Evolutionary conservation across 345 rosid species (phyloP), one percentile per base, ranked within the genome.

Genomic region (Acer negundo): DNA sequence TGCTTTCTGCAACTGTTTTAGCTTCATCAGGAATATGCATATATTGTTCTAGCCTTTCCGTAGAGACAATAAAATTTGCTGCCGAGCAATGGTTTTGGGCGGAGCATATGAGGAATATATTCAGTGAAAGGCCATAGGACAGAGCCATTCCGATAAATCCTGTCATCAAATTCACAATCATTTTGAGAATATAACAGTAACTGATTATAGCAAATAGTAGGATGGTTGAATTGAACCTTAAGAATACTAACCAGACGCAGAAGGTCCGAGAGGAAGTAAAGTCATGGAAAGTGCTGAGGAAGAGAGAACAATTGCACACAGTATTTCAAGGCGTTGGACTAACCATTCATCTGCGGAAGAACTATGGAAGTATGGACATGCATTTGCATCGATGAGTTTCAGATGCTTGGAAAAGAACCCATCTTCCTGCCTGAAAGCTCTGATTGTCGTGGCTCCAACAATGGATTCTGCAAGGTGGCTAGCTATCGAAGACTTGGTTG

Each of bases 61-160:
- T 84, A 9, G 91, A 87, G 53, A 90, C 67, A 19, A 87, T 83
- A 31, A 62, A 62, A 69, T 82, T 83, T 19, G 89, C 88, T 24
- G 82, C 9, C 0, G 73, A 58, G 75, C 92, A 88, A 40, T 90
- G 89, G 73, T 75, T 87, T 88, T 70, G 85, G n/a, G n/a, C n/a
- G n/a, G 83, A 1, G 90, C 87, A n/a, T 16, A 86, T 88, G 56
- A 88, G 75, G 77, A 84, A 84, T 67, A 75, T 70, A 82, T 87
- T 87, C 42, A 90, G 69, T 6, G 92, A 88, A 12, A 90, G 87
- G 40, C 94, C 94, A 49, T 84, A 88, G 12, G 92, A 75, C 73
- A 90, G 78, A 16, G 92, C 89, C 90, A 90, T 88, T 82, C 94
- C 94, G 59, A 87, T 78, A 9, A 77, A 83, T 56, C 92, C 92